These are phyloP conservation scores for Helminthosporium solani DNA, from an alignment of 2,329 filamentous ascomycete genomes.

Conservation along the genomic window DNA sequence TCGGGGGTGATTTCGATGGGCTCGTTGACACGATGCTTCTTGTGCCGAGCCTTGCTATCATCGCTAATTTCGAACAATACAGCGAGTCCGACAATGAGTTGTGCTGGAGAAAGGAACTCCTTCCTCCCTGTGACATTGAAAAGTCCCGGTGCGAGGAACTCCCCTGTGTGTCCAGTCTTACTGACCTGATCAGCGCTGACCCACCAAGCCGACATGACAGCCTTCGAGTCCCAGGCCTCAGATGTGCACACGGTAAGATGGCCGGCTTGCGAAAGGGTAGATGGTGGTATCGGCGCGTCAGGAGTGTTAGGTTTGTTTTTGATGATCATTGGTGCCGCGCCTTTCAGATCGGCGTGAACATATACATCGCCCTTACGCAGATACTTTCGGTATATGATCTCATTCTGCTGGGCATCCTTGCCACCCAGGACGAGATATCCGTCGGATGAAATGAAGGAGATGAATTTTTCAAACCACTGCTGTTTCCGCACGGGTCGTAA, in stretches of 20 bases:
- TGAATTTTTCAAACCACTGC: slow-evolving; percentile 97
- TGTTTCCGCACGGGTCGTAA: slow-evolving; percentile 78
- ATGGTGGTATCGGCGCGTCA: slow-evolving; percentile 85
- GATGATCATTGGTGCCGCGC: slow-evolving; percentile 81
- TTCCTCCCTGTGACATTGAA: slow-evolving; percentile 86
- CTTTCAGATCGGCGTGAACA: slow-evolving; percentile 84
- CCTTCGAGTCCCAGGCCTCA: slow-evolving; percentile 93
- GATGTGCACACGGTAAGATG: slow-evolving; percentile 81
- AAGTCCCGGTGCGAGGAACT: slow-evolving; percentile 73
- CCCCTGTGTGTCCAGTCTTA: slow-evolving; percentile 77
- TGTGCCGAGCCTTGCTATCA: slow-evolving; percentile 77
- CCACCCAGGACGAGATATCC: slow-evolving; percentile 90
- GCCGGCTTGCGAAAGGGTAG: slow-evolving; percentile 87
- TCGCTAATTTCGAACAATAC: slow-evolving; percentile 87
- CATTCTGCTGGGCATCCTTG: slow-evolving; percentile 84
- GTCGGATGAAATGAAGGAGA: slow-evolving; percentile 93
- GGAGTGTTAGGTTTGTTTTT: slow-evolving; percentile 79
- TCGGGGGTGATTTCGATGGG: slow-evolving; percentile 17
- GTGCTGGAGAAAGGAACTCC: slow-evolving; percentile 85
- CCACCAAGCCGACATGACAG: slow-evolving; percentile 96
- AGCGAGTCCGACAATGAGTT: slow-evolving; percentile 82
- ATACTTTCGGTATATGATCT: slow-evolving; percentile 85
- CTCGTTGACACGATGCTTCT: slow-evolving; percentile 67
- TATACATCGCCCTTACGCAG: slow-evolving; percentile 88
- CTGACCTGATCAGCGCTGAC: slow-evolving; percentile 86